phyloP scores from a whole-genome alignment of 306 rosid species.

The Purshia tridentata region DNA sequence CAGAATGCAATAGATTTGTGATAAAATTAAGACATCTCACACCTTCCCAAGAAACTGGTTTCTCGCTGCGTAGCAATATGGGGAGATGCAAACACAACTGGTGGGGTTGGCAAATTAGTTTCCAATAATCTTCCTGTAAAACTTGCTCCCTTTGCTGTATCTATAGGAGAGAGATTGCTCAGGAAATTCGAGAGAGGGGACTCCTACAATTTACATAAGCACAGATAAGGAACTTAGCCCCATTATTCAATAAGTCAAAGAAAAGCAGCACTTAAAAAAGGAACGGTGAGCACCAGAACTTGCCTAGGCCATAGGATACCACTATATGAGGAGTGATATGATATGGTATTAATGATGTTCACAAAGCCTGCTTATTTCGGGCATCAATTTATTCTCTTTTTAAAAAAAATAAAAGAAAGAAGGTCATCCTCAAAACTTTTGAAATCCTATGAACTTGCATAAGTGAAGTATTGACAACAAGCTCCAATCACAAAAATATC shows the following conservation, averaged over 20 bases:
- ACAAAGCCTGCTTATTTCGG: neutral
- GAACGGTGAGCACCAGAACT: neutral
- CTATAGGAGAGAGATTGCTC: conserved; percentile 24
- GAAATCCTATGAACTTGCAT: neutral
- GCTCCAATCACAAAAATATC: neutral
- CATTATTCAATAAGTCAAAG: neutral
- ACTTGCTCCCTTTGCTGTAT: neutral
- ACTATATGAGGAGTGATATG: neutral
- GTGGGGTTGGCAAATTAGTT: conserved; percentile 18
- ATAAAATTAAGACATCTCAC: neutral
- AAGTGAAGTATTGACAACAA: neutral
- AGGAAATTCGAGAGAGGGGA: conserved; percentile 21
- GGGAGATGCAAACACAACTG: conserved; percentile 28
- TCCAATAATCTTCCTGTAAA: conserved; percentile 9
- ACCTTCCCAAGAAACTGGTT: conserved; percentile 15
- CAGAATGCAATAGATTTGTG: neutral
- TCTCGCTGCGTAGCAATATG: conserved; percentile 17
- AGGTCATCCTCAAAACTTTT: neutral
- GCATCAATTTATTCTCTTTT: neutral
- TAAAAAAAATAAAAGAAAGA: neutral
- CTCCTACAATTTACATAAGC: conserved; percentile 18
- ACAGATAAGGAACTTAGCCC: neutral
- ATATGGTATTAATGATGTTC: neutral
- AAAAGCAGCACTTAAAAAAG: neutral
- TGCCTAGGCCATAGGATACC: neutral